Percentiles rank a stretch among this genome's conserved stretches.
These are phyloP conservation scores for Candida sp. DNA, from an alignment of 1,139 yeast genomes.

Conservation along the genomic window DNA sequence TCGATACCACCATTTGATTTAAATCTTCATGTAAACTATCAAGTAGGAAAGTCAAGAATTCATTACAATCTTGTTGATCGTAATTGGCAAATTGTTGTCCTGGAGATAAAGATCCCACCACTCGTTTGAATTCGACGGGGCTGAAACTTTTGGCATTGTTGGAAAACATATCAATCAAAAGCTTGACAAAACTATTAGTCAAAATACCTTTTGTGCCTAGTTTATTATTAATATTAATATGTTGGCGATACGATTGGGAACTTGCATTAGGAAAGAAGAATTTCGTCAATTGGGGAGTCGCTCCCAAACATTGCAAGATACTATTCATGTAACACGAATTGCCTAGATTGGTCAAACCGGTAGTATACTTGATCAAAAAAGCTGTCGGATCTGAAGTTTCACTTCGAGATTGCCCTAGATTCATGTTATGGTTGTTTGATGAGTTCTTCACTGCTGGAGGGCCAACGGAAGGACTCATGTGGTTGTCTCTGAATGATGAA, in stretches of 20 bases:
- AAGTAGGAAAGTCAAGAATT: constrained; percentile 76
- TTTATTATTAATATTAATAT: constrained; percentile 71
- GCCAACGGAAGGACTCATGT: neutral
- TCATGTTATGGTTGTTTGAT: neutral
- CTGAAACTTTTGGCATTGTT: constrained; percentile 47
- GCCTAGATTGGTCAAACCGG: constrained; percentile 79
- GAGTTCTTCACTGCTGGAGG: neutral
- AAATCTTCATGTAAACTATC: constrained; percentile 91
- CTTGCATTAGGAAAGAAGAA: constrained; percentile 36
- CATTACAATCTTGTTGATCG: constrained; percentile 95
- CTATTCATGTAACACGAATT: constrained; percentile 96
- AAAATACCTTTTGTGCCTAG: constrained; percentile 83
- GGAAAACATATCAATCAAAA: constrained; percentile 58
- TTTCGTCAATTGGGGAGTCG: constrained; percentile 38
- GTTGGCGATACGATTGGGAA: constrained; percentile 53
- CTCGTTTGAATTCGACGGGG: constrained; percentile 58
- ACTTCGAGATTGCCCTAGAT: neutral
- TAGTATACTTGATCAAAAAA: constrained; percentile 32
- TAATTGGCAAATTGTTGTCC: constrained; percentile 58
- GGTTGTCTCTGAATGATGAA: neutral
- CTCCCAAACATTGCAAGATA: constrained; percentile 75
- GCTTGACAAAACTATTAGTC: constrained; percentile 68
- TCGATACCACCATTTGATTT: constrained; percentile 49
- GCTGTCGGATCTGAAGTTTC: neutral
- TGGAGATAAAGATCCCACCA: constrained; percentile 68